Conservation (phyloP, 305 asterid species). For the Solanum hybrid region DNA sequence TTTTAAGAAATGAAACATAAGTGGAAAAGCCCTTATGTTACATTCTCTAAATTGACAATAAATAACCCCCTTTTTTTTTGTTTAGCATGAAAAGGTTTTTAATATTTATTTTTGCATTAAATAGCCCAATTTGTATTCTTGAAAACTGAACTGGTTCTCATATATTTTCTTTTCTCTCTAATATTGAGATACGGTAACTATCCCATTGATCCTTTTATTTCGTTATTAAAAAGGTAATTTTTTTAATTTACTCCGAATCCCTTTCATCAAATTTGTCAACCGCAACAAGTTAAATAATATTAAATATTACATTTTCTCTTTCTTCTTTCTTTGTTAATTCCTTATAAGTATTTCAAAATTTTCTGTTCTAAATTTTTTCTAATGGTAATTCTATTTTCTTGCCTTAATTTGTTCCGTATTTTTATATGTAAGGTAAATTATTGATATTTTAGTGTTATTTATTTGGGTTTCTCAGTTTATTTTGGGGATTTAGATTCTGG, state of each 20-base stretch:
- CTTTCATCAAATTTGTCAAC: neutral
- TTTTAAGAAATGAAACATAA: neutral
- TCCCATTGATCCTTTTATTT: too few relatives aligned
- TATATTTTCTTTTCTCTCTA: neutral
- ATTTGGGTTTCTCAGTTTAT: too few relatives aligned
- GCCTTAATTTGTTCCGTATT: too few relatives aligned
- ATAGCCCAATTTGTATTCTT: neutral
- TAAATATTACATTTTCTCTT: neutral
- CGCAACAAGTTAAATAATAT: neutral
- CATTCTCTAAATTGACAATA: neutral
- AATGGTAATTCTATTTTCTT: too few relatives aligned
- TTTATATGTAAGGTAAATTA: too few relatives aligned
- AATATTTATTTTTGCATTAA: neutral
- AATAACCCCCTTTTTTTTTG: neutral
- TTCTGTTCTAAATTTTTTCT: too few relatives aligned
- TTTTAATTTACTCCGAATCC: too few relatives aligned
- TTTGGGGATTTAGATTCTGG: too few relatives aligned
- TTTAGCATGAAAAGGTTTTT: neutral
- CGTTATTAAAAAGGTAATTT: too few relatives aligned
- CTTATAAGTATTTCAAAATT: neutral
- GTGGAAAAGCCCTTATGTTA: neutral
- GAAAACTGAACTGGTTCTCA: neutral
- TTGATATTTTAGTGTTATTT: too few relatives aligned
- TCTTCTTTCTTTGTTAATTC: too few relatives aligned
- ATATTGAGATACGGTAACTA: neutral